Percentiles rank a stretch among this genome's conserved stretches.
Conservation (phyloP, 225 moss, liverwort and hornwort genomes). For the Polytrichum formosum region DNA sequence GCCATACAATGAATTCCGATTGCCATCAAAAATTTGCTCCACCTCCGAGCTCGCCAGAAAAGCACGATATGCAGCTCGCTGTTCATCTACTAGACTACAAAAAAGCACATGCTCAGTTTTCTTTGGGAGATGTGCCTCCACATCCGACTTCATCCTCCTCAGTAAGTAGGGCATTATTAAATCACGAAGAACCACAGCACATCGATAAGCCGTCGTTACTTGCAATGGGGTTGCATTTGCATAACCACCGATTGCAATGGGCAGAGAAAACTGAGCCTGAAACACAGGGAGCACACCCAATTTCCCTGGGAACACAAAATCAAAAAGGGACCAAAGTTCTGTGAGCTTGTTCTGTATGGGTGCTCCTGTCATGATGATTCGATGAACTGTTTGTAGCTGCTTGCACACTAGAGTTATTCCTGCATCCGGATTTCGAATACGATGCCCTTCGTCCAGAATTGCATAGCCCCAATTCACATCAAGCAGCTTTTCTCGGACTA, state of each 20-base stretch:
- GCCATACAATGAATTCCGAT: slow-evolving; percentile 79
- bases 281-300: slow-evolving; percentile 91
- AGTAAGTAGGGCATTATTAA: slow-evolving; percentile 92
- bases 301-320: slow-evolving; percentile 97
- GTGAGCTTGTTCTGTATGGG: slow-evolving; percentile 94
- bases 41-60: slow-evolving; percentile 94
- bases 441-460: slow-evolving; percentile 93
- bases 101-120: slow-evolving; percentile 97
- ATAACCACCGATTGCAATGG: slow-evolving; percentile 95
- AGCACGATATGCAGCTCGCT: slow-evolving; percentile 83
- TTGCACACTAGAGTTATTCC: slow-evolving; percentile 90
- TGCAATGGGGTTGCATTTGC: slow-evolving; percentile 93
- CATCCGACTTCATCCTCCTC: slow-evolving; percentile 93
- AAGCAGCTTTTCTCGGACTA: slow-evolving; percentile 72
- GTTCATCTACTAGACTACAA: slow-evolving; percentile 74
- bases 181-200: slow-evolving; percentile 95
- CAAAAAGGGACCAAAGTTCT: slow-evolving; percentile 98
- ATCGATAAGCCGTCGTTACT: slow-evolving; percentile 95
- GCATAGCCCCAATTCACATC: slow-evolving; percentile 94
- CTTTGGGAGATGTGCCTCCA: slow-evolving; percentile 84
- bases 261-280: slow-evolving; percentile 84
- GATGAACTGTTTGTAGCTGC: slow-evolving; percentile 93
- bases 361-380: slow-evolving; percentile 97
- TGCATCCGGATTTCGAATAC: slow-evolving; percentile 91
- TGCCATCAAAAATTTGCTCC: slow-evolving; percentile 94